Evolutionary conservation across 164 flowering plant species (phyloP).

Genomic region (Tetrastigma voinierianum): DNA sequence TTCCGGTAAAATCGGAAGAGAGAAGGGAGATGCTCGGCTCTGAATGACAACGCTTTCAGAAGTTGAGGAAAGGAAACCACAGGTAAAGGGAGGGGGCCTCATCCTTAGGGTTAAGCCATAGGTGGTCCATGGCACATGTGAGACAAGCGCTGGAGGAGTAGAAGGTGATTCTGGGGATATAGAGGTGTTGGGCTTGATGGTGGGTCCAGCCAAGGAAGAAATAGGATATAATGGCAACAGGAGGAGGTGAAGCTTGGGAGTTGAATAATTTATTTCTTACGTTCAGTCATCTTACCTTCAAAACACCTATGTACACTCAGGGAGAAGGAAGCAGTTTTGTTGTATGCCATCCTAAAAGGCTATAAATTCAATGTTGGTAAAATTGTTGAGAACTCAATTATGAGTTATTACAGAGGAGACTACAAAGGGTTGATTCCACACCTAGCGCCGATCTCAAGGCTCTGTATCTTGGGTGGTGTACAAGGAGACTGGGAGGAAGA

Average conservation of each 20-base stretch:
- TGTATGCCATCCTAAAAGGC: too few relatives aligned
- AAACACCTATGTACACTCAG: too few relatives aligned
- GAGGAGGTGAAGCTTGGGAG: constrained; percentile 46
- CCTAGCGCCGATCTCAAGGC: too few relatives aligned
- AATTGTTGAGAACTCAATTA: too few relatives aligned
- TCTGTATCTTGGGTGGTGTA: too few relatives aligned
- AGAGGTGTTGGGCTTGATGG: constrained; percentile 24
- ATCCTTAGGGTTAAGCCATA: constrained; percentile 16
- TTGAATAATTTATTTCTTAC: too few relatives aligned
- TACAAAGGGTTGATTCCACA: too few relatives aligned
- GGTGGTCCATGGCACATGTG: not conserved
- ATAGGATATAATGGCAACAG: constrained; percentile 47
- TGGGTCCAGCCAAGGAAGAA: constrained; percentile 59
- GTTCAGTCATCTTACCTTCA: too few relatives aligned
- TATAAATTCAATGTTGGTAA: too few relatives aligned
- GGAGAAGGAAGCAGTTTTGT: too few relatives aligned
- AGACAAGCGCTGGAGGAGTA: constrained; percentile 27
- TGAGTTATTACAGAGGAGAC: too few relatives aligned
- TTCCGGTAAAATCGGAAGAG: constrained; percentile 20
- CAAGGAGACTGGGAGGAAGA: too few relatives aligned
- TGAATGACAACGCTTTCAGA: constrained; percentile 32
- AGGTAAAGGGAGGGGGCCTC: not conserved
- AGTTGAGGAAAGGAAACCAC: constrained; percentile 23
- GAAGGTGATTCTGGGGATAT: constrained; percentile 40
- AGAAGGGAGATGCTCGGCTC: constrained; percentile 35